These are phyloP conservation scores for Sporisorium iseilematis-ciliati DNA, from an alignment of 1,284 basidiomycete genomes.

Conservation along the genomic window DNA sequence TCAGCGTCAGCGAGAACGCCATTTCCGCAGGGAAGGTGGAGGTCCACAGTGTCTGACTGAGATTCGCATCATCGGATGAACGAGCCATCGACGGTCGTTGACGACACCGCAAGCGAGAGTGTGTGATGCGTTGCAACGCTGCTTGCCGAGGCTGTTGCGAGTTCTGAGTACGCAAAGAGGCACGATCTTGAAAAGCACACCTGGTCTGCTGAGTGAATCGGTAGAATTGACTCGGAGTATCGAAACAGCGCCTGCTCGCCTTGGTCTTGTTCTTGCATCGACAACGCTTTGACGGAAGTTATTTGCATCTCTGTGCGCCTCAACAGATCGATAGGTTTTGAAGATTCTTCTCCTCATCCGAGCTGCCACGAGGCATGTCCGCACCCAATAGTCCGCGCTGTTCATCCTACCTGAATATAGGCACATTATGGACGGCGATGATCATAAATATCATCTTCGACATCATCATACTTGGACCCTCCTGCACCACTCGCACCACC, in stretches of 20 bases:
- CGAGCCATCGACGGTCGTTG: not conserved
- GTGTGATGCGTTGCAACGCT: not conserved
- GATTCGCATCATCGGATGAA: slow-evolving; percentile 19
- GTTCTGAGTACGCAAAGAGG: not conserved
- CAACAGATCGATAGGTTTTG: not conserved
- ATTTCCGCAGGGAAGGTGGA: slow-evolving; percentile 19
- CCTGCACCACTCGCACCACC: not conserved
- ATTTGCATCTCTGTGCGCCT: no score
- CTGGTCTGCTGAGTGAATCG: not conserved
- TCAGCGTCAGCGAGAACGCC: slow-evolving; percentile 16
- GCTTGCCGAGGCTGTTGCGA: not conserved
- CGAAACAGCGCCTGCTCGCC: no score
- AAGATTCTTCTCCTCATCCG: not conserved
- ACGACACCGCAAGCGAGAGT: slow-evolving; percentile 1
- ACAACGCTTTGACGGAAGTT: no score
- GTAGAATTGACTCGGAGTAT: no score
- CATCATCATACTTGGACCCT: slow-evolving; percentile 26
- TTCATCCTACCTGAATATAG: no score
- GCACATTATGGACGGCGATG: slow-evolving; percentile 22
- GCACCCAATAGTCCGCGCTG: no score
- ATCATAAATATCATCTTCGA: slow-evolving; percentile 29
- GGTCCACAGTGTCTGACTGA: slow-evolving; percentile 21
- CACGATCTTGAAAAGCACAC: not conserved
- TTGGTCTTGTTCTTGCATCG: no score
- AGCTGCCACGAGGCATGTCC: no score